phyloP scores from a whole-genome alignment of 139 green algal genomes.

The Limnomonas spitsbergensis region DNA sequence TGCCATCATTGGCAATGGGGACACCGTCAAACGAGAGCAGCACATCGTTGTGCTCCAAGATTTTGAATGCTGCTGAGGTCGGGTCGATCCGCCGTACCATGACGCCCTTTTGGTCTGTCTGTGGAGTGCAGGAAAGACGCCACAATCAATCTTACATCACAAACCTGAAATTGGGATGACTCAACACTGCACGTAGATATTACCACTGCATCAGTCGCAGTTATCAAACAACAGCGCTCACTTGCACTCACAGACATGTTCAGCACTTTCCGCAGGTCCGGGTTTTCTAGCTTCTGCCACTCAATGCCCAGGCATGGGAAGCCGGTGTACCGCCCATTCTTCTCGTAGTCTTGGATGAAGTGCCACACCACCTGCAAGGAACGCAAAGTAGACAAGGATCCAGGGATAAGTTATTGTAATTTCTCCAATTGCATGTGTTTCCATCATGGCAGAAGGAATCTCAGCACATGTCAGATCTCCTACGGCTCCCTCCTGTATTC shows the following conservation, averaged over 20 bases:
- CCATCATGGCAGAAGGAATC: too few relatives aligned
- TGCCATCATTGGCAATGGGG: conserved; percentile 83
- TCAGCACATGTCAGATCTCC: too few relatives aligned
- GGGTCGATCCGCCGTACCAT: conserved; percentile 61
- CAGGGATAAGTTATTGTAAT: too few relatives aligned
- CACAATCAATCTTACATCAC: too few relatives aligned
- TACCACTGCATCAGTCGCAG: too few relatives aligned
- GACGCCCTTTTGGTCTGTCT: conserved; percentile 61
- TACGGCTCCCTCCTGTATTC: too few relatives aligned
- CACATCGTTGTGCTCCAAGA: conserved; percentile 63
- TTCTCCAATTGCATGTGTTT: too few relatives aligned
- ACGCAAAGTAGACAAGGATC: too few relatives aligned
- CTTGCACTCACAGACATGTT: conserved; percentile 38
- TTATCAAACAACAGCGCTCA: too few relatives aligned
- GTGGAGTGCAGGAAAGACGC: too few relatives aligned
- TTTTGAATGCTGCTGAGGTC: conserved; percentile 35
- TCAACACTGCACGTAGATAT: too few relatives aligned
- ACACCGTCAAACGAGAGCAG: conserved; percentile 79
- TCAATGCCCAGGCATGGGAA: conserved; percentile 61
- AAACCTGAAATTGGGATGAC: too few relatives aligned
- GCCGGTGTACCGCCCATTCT: conserved; percentile 64
- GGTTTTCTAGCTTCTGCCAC: conserved; percentile 92
- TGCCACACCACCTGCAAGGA: conserved; percentile 12
- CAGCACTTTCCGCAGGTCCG: conserved; percentile 51
- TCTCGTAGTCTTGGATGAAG: conserved; percentile 83